A percentile compares a stretch with the other conserved stretches of the same genome.
These are phyloP conservation scores for Adansonia grandidieri DNA, from an alignment of 441 rosid genomes.

Conservation along the genomic window DNA sequence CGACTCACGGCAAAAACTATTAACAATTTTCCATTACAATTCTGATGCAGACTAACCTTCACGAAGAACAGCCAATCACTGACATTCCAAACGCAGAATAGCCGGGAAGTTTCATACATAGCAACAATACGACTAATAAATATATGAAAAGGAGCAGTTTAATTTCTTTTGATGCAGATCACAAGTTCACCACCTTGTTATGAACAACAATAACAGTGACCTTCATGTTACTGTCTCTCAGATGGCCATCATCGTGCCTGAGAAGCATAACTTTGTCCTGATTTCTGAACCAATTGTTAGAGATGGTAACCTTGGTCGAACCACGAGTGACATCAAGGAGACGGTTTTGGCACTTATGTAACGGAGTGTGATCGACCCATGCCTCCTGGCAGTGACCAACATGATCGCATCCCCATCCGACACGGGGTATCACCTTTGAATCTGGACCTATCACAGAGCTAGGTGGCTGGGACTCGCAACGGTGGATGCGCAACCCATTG, in stretches of 20 bases:
- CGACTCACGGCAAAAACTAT: background rate
- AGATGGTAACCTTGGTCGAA: no score
- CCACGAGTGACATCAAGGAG: constrained; percentile 62
- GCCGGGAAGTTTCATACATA: background rate
- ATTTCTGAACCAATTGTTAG: no score
- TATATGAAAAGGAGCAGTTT: background rate
- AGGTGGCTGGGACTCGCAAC: constrained; percentile 55
- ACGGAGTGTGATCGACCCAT: constrained; percentile 83
- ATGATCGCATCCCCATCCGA: constrained; percentile 73
- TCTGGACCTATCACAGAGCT: constrained; percentile 65
- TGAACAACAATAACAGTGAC: constrained; percentile 6
- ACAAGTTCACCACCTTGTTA: background rate
- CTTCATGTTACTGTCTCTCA: no score
- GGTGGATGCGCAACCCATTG: constrained; percentile 70
- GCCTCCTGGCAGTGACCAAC: constrained; percentile 59
- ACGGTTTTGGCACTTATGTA: constrained; percentile 70
- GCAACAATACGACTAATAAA: background rate
- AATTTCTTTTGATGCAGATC: constrained; percentile 1
- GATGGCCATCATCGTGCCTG: no score
- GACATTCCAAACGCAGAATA: background rate
- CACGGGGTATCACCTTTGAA: constrained; percentile 41
- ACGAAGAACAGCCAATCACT: background rate
- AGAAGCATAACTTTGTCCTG: no score
- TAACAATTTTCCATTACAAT: constrained; percentile 5
- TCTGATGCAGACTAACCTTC: background rate